Percentiles rank a stretch among this genome's conserved stretches.
Evolutionary conservation across 2,329 filamentous ascomycete species (phyloP).

Genomic region (Microsporum audouinii): DNA sequence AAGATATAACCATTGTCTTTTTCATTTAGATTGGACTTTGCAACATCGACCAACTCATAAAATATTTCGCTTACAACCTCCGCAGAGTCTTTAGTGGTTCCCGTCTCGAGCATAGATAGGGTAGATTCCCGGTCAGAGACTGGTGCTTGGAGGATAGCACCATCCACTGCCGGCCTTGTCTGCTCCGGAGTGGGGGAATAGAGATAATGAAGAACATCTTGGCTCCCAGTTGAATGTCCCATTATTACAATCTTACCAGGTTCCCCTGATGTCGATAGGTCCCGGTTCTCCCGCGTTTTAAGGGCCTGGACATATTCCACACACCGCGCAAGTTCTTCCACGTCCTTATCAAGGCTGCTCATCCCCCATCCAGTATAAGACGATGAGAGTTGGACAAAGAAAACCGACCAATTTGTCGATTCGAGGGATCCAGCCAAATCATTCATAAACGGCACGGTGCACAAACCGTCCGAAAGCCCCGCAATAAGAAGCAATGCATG

Average conservation of each 20-base stretch:
- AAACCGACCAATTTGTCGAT: slow-evolving; percentile 42
- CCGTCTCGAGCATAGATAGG: slow-evolving; percentile 25
- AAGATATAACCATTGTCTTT: slow-evolving; percentile 22
- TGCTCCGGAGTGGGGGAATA: slow-evolving; percentile 20
- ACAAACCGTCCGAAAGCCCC: slow-evolving; percentile 48
- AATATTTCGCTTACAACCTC: slow-evolving; percentile 19
- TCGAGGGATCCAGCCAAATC: slow-evolving; percentile 40
- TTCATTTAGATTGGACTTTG: slow-evolving; percentile 18
- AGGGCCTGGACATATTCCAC: slow-evolving; percentile 40
- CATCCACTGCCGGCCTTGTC: slow-evolving; percentile 50
- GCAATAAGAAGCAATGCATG: slow-evolving; percentile 49
- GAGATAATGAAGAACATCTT: slow-evolving; percentile 57
- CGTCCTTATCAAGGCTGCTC: slow-evolving; percentile 42
- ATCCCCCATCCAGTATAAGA: slow-evolving; percentile 47
- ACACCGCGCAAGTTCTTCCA: slow-evolving; percentile 42
- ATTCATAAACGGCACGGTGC: slow-evolving; percentile 44
- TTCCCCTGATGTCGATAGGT: background rate
- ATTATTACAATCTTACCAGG: slow-evolving; percentile 51
- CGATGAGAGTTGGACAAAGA: slow-evolving; percentile 41
- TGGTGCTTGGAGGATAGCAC: slow-evolving; percentile 67
- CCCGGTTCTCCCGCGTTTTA: slow-evolving; percentile 17
- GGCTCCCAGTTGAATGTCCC: slow-evolving; percentile 59
- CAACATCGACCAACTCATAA: slow-evolving; percentile 26
- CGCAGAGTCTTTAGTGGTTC: slow-evolving; percentile 10
- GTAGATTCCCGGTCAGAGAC: slow-evolving; percentile 61